phyloP scores from a whole-genome alignment of 345 rosid species.

The Toxicodendron radicans region DNA sequence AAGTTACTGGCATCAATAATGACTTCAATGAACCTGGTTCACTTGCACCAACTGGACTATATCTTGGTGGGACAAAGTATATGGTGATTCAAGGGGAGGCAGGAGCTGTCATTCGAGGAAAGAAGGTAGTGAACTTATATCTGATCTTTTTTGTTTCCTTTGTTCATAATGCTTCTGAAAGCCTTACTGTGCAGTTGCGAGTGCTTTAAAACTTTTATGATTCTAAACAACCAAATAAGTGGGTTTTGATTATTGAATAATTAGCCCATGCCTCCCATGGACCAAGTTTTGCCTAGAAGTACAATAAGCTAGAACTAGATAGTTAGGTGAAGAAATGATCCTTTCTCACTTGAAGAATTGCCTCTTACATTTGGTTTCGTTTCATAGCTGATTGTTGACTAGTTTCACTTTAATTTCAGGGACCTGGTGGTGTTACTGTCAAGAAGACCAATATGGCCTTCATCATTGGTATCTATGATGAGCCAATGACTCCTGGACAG shows the following conservation, averaged over 20 bases:
- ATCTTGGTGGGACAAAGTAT: slow-evolving; percentile 71
- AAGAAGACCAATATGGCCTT: slow-evolving; percentile 72
- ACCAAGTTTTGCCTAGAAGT: background rate
- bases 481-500: slow-evolving; percentile 84
- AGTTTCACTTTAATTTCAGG: slow-evolving; percentile 39
- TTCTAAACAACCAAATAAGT: background rate
- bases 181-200: background rate
- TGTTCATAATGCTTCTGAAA: slow-evolving; percentile 2
- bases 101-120: slow-evolving; percentile 86
- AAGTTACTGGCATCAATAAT: slow-evolving; percentile 47
- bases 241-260: background rate
- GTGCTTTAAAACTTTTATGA: background rate
- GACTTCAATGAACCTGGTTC: slow-evolving; percentile 75
- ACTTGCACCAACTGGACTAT: slow-evolving; percentile 83
- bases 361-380: background rate
- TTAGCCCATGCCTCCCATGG: background rate
- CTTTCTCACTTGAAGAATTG: background rate
- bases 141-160: background rate
- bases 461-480: slow-evolving; percentile 71
- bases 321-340: background rate
- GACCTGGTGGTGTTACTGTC: slow-evolving; percentile 73
- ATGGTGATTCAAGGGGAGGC: slow-evolving; percentile 94
- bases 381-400: background rate
- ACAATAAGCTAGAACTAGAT: background rate
- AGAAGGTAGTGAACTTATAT: slow-evolving; percentile 52